A percentile compares a stretch with the other conserved stretches of the same genome.
phyloP scores from a whole-genome alignment of 1,284 basidiomycete species.

The Ceratorhiza oryzae-sativae region DNA sequence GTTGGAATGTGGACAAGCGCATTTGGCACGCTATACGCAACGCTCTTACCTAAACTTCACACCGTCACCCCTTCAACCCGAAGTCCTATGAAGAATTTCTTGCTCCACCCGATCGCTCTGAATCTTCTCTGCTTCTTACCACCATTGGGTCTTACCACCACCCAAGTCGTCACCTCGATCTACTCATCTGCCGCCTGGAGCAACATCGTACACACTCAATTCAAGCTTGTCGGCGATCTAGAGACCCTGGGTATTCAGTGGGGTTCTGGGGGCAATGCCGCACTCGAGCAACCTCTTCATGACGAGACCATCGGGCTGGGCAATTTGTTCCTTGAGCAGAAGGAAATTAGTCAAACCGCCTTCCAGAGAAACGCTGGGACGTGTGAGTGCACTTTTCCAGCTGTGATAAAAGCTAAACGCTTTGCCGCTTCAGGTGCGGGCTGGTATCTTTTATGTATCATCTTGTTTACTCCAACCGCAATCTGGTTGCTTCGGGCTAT shows the following conservation, averaged over 20 bases:
- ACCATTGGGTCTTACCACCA: slow-evolving; percentile 13
- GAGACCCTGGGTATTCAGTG: not conserved
- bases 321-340: slow-evolving; percentile 24
- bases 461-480: slow-evolving; percentile 32
- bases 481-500: slow-evolving; percentile 16
- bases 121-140: slow-evolving; percentile 21
- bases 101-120: slow-evolving; percentile 31
- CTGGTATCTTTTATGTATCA: slow-evolving; percentile 25
- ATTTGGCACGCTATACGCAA: slow-evolving; percentile 35
- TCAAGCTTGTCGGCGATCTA: slow-evolving; percentile 14
- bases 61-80: slow-evolving; percentile 7
- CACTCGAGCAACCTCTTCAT: not conserved
- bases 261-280: not conserved
- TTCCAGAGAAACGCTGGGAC: slow-evolving; percentile 23
- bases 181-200: slow-evolving; percentile 27
- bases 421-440: not conserved
- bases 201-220: slow-evolving; percentile 33
- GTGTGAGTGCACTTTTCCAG: not conserved
- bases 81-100: not conserved
- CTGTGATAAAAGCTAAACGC: not conserved
- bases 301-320: slow-evolving; percentile 1
- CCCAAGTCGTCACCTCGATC: slow-evolving; percentile 26
- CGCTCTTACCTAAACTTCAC: slow-evolving; percentile 23
- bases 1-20: slow-evolving; percentile 37
- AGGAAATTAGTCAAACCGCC: slow-evolving; percentile 10